Percentiles rank a stretch among this genome's conserved stretches.
phyloP scores from a whole-genome alignment of 208 protist genomes.

The Novymonas esmeraldas region DNA sequence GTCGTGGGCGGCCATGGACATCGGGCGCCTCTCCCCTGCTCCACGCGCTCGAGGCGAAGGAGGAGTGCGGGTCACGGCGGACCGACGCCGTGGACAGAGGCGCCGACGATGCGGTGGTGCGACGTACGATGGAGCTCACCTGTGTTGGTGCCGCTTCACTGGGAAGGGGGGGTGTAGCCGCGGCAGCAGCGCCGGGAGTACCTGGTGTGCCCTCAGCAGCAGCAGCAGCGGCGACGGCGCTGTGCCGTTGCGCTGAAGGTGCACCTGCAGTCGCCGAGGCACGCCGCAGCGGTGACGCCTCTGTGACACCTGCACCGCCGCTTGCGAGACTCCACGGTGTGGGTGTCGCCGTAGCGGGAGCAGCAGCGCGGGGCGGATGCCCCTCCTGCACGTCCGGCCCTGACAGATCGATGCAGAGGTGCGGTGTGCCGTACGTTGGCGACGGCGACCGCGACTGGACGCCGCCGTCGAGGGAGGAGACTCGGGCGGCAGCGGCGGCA shows the following conservation, averaged over 20 bases:
- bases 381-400: neutral
- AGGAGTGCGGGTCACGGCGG: neutral
- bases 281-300: neutral
- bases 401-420: neutral
- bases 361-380: neutral
- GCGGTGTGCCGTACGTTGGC: slow-evolving; percentile 2
- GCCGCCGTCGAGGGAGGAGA: neutral
- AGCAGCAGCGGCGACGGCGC: neutral
- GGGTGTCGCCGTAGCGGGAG: neutral
- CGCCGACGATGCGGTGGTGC: too few species aligned
- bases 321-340: slow-evolving; percentile 22
- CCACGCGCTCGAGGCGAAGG: too few species aligned
- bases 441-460: too few species aligned
- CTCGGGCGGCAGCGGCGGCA: neutral
- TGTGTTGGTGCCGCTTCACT: too few species aligned
- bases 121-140: too few species aligned
- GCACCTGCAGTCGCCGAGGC: neutral
- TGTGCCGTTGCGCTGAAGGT: neutral
- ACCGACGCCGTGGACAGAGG: too few species aligned
- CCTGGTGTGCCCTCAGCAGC: too few species aligned
- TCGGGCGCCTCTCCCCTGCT: too few species aligned
- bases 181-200: too few species aligned
- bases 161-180: too few species aligned
- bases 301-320: neutral
- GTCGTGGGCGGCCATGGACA: too few species aligned